A percentile compares a stretch with the other conserved stretches of the same genome.
Conservation (phyloP, 495 filamentous ascomycete species). For the Xylaria curta region DNA sequence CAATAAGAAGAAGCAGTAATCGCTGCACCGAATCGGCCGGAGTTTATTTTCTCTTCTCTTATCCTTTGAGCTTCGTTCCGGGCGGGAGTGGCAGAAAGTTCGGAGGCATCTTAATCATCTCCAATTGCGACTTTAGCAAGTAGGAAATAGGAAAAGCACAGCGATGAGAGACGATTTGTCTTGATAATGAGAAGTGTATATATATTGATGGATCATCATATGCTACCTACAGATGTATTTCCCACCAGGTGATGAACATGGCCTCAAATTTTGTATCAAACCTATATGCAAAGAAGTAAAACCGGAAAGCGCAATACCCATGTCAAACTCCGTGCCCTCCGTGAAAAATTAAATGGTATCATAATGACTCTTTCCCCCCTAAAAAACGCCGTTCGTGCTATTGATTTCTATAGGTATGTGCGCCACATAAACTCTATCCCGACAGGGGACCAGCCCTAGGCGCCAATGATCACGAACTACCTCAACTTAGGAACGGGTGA, state of each 20-base stretch:
- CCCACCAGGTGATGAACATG: not conserved
- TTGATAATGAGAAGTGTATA: slow-evolving; percentile 4
- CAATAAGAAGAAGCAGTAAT: slow-evolving; percentile 47
- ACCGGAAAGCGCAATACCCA: not conserved
- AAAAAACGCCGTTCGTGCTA: slow-evolving; percentile 20
- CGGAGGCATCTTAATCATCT: not conserved
- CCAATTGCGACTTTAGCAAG: not conserved
- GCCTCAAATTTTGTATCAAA: not conserved
- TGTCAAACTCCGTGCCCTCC: not conserved
- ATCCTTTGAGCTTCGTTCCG: not conserved
- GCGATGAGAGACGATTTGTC: not conserved
- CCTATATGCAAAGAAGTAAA: slow-evolving; percentile 18
- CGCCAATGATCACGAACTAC: not conserved
- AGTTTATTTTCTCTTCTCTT: not conserved
- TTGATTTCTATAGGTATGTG: not conserved
- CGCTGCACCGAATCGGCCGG: not conserved
- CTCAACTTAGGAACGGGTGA: not conserved
- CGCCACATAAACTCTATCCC: not conserved
- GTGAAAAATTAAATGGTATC: slow-evolving; percentile 22
- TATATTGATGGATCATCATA: slow-evolving; percentile 12
- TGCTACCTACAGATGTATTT: not conserved
- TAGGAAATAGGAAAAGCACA: not conserved
- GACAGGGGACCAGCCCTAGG: not conserved
- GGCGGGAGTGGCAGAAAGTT: not conserved
- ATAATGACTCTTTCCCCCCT: not conserved